These are phyloP conservation scores for Vigna reflexopilosa DNA, from an alignment of 306 rosid species.

Conservation along the genomic window DNA sequence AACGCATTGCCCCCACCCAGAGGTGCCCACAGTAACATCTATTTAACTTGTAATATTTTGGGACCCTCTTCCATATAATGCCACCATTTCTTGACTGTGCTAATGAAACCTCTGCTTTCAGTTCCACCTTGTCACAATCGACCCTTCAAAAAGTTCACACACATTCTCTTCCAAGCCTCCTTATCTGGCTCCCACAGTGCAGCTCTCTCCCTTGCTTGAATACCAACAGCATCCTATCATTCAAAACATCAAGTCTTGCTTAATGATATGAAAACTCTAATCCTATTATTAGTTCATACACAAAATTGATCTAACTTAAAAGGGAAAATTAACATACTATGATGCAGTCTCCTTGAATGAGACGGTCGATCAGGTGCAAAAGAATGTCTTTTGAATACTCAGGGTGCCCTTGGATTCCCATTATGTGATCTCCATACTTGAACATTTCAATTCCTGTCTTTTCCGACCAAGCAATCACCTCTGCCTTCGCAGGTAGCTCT, in stretches of 20 bases:
- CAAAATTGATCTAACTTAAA: too few relatives aligned
- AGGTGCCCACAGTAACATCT: background rate
- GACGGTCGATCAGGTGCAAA: slow-evolving; percentile 80
- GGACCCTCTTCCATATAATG: background rate
- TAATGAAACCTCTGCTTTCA: too few relatives aligned
- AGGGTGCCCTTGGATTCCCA: slow-evolving; percentile 99
- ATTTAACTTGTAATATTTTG: background rate
- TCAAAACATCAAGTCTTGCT: too few relatives aligned
- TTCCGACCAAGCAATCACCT: slow-evolving; percentile 84
- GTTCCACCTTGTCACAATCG: slow-evolving; percentile 46
- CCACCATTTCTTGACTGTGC: too few relatives aligned
- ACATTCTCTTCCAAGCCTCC: slow-evolving; percentile 81
- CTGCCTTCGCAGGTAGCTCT: slow-evolving; percentile 86
- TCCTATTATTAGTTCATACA: too few relatives aligned
- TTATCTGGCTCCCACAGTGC: slow-evolving; percentile 66
- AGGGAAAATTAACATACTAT: slow-evolving; percentile 45
- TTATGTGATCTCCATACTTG: slow-evolving; percentile 77
- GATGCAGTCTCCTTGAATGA: slow-evolving; percentile 56
- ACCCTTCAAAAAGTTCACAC: slow-evolving; percentile 77
- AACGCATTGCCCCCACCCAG: background rate
- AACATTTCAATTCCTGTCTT: slow-evolving; percentile 91
- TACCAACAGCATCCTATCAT: slow-evolving; percentile 56
- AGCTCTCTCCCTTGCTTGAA: slow-evolving; percentile 59
- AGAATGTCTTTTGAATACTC: slow-evolving; percentile 90
- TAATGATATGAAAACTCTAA: too few relatives aligned